Conservation (phyloP, 331 rosid species). For the Pyrus hybrid region DNA sequence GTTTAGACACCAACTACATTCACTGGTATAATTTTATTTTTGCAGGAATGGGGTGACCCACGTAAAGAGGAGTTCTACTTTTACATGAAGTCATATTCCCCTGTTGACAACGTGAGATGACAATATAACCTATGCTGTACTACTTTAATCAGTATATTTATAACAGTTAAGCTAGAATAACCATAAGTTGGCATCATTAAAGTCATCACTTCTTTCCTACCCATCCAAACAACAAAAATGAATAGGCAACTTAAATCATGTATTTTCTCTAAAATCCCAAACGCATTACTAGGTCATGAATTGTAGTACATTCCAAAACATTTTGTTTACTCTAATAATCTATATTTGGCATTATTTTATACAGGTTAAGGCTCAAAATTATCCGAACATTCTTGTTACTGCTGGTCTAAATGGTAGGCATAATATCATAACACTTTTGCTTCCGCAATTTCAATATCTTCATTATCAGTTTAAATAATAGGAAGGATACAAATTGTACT, state of each 20-base stretch:
- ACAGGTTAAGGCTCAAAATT: slow-evolving; percentile 71
- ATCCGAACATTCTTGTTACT: slow-evolving; percentile 81
- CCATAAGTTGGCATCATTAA: background rate
- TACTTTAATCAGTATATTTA: background rate
- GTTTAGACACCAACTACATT: background rate
- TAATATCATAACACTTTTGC: background rate
- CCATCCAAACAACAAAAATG: background rate
- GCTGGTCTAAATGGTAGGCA: slow-evolving; percentile 85
- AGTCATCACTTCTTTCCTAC: background rate
- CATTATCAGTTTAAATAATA: background rate
- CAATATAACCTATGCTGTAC: background rate
- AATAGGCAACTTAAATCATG: background rate
- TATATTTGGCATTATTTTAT: slow-evolving; percentile 9
- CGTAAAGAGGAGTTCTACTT: slow-evolving; percentile 84
- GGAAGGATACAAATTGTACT: background rate
- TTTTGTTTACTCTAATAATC: background rate
- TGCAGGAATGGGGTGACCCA: slow-evolving; percentile 99
- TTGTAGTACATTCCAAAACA: background rate
- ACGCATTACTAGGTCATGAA: background rate
- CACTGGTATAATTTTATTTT: slow-evolving; percentile 6
- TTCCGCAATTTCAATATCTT: background rate
- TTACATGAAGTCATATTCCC: slow-evolving; percentile 96
- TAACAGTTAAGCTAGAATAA: background rate
- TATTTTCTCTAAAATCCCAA: background rate
- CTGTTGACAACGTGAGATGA: slow-evolving; percentile 82